Conservation (phyloP, 768 basidiomycete species). For the Hebeloma cylindrosporum region DNA sequence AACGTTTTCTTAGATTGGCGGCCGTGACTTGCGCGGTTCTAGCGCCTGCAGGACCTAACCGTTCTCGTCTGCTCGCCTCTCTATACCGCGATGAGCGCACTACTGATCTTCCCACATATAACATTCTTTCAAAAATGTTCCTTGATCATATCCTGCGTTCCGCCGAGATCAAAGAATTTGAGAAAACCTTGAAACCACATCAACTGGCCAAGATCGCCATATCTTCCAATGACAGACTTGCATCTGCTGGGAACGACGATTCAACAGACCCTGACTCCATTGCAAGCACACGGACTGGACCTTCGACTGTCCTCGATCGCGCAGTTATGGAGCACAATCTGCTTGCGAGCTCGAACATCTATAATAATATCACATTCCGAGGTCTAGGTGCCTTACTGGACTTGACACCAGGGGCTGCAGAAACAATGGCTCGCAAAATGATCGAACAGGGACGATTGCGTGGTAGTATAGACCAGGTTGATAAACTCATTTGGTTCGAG, state of each 20-base stretch:
- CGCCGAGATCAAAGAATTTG: conserved; percentile 87
- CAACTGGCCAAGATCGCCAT: conserved; percentile 92
- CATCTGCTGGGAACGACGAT: conserved; percentile 63
- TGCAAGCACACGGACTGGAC: conserved; percentile 81
- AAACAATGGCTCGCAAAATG: conserved; percentile 98
- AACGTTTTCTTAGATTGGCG: conserved; percentile 56
- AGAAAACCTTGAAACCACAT: conserved; percentile 82
- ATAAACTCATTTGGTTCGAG: conserved; percentile 93
- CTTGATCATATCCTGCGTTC: conserved; percentile 95
- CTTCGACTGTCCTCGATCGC: conserved; percentile 92
- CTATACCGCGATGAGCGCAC: conserved; percentile 94
- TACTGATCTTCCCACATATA: conserved; percentile 72
- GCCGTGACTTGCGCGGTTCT: conserved; percentile 96
- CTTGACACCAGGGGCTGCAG: conserved; percentile 88
- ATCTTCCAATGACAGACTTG: conserved; percentile 78
- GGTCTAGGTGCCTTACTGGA: conserved; percentile 92
- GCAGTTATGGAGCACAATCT: conserved; percentile 99
- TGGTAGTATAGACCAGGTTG: conserved; percentile 95
- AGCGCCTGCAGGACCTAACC: conserved; percentile 95
- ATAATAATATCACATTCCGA: conserved; percentile 94
- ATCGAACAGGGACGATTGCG: conserved; percentile 95
- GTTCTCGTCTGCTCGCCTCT: conserved; percentile 89
- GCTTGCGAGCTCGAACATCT: conserved; percentile 93
- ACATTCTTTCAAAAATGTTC: conserved; percentile 97
- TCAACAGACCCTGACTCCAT: conserved; percentile 52